Evolutionary conservation across 345 rosid species (phyloP).

Genomic region (Camelina sativa): DNA sequence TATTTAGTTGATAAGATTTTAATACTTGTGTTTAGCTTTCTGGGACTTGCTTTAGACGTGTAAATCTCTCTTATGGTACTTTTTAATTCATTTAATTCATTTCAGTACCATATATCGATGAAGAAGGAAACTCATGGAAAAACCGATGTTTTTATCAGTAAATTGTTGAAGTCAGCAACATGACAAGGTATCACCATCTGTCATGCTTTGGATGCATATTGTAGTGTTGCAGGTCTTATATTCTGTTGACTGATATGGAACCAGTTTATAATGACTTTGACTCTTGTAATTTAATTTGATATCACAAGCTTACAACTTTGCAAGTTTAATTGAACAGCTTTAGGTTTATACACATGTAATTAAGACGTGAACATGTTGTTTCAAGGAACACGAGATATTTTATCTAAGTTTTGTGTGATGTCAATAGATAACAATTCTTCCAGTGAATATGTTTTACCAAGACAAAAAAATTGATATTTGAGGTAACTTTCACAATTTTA

Average conservation of each 20-base stretch:
- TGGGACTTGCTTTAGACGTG: not conserved
- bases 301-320: too few species aligned
- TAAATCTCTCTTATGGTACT: slow-evolving; percentile 14
- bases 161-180: slow-evolving; percentile 86
- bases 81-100: slow-evolving; percentile 11
- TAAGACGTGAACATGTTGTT: too few species aligned
- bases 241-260: slow-evolving; percentile 8
- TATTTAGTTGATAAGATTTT: not conserved
- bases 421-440: too few species aligned
- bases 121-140: slow-evolving; percentile 84
- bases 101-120: slow-evolving; percentile 79
- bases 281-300: not conserved
- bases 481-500: too few species aligned
- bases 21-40: not conserved
- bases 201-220: slow-evolving; percentile 7
- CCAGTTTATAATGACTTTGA: not conserved
- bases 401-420: too few species aligned
- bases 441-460: too few species aligned
- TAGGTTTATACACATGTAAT: too few species aligned
- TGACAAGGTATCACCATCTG: slow-evolving; percentile 62
- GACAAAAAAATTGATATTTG: too few species aligned
- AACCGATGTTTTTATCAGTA: slow-evolving; percentile 80
- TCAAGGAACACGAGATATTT: too few species aligned
- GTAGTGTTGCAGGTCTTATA: slow-evolving; percentile 9
- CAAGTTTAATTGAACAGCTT: too few species aligned